Conservation (phyloP, 2,329 filamentous ascomycete species). For the Pyrenochaeta sp. region DNA sequence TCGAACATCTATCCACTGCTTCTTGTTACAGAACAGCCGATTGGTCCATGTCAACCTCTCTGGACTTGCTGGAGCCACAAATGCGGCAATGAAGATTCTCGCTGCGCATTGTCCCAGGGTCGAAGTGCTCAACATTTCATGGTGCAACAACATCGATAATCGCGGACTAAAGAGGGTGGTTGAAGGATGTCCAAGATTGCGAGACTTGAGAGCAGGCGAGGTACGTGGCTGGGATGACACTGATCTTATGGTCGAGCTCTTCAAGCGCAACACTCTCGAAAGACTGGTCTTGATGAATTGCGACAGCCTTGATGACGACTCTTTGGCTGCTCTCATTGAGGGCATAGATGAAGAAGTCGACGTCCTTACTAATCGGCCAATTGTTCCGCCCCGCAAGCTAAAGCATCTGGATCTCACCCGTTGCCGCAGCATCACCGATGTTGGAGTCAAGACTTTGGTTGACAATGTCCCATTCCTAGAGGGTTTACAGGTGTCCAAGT, state of each 20-base stretch:
- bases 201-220: constrained; percentile 83
- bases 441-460: constrained; percentile 74
- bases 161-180: constrained; percentile 77
- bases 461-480: constrained; percentile 80
- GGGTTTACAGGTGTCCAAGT: constrained; percentile 83
- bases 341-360: constrained; percentile 81
- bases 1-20: constrained; percentile 78
- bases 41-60: constrained; percentile 88
- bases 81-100: constrained; percentile 86
- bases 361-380: constrained; percentile 76
- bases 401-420: constrained; percentile 86
- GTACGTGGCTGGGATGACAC: constrained; percentile 79
- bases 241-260: constrained; percentile 76
- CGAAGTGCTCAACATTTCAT: constrained; percentile 88
- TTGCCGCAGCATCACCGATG: constrained; percentile 76
- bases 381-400: constrained; percentile 79
- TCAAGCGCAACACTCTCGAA: constrained; percentile 81
- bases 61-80: constrained; percentile 80
- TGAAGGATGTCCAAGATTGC: constrained; percentile 74
- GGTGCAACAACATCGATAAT: constrained; percentile 88
- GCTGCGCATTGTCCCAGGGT: constrained; percentile 80
- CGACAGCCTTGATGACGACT: constrained; percentile 77
- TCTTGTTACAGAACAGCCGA: constrained; percentile 77
- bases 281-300: constrained; percentile 84
- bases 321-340: constrained; percentile 76